Base-by-base conservation (phyloP, 2,329 filamentous ascomycete genomes). In the Ceratocystis variospora region DNA sequence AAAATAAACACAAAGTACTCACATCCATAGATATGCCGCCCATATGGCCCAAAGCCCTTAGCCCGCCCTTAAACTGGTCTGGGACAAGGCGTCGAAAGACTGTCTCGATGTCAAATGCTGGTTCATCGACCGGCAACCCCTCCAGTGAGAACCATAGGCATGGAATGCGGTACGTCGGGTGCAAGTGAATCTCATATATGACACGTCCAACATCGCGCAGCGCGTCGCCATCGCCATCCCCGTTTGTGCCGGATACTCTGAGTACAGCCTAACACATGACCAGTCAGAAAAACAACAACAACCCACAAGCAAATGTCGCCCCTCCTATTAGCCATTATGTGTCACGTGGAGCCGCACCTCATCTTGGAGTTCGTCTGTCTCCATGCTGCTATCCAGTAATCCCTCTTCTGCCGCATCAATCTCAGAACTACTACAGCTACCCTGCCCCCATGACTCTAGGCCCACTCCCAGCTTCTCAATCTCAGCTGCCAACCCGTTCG, bases 11-110 rank as follows among this genome's bases (percentile, higher is more conserved):
- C 37, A 41, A 15, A 72, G 64, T 65, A 85, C 87, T 78, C 79
- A 91, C 89, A 72, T 87, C 87, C 73, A 85, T 83, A 71, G 88
- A 90, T 73, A 93, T 87, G 69, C 86, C 87, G 57, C 88, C 88
- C 71, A 89, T 82, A 28, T 83, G 78, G 44, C 87, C 86, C 59
- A 83, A 77, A 63, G 76, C 77, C 70, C 82, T 83, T 69, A 92
- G 79, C 68, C 80, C 76, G 64, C 79, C 76, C 73, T 83, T 87
- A 77, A 83, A 86, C 71, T 83, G 79, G 63, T 82, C 77, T 19
- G 88, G 87, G 59, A 92, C 87, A 61, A 93, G 79, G 70, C 82
- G 81, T 69, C 83, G 80, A 74, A 90, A 90, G 69, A 91, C 83
- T 3, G 83, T 83, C 68, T 90, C 86, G 70, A 90, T 78, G 71